A percentile compares a stretch with the other conserved stretches of the same genome.
Conservation (phyloP, 1,284 basidiomycete genomes). For the Cutaneotrichosporon mucoides region DNA sequence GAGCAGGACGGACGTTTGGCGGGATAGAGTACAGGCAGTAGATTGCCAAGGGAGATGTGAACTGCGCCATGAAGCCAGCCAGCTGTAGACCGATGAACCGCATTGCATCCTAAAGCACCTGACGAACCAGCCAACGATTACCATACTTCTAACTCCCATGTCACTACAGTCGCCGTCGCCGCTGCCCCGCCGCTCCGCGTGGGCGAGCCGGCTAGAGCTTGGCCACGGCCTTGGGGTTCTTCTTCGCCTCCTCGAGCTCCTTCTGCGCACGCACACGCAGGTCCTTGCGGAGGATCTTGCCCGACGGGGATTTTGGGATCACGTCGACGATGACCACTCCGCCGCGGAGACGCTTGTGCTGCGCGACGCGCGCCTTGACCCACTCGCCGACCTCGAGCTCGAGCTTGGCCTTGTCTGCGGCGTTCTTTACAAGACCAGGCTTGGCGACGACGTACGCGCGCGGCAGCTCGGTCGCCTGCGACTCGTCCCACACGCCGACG, state of each 20-base stretch:
- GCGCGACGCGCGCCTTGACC: conserved; percentile 57
- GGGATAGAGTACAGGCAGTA: no score
- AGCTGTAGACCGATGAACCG: no score
- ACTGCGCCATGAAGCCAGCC: no score
- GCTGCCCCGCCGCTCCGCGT: no score
- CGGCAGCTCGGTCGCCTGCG: conserved; percentile 56
- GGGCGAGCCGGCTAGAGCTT: no score
- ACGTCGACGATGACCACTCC: conserved; percentile 51
- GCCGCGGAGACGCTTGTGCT: conserved; percentile 52
- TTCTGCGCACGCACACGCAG: conserved; percentile 1
- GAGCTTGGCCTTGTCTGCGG: conserved; percentile 51
- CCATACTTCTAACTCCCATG: no score
- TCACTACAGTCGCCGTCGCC: no score
- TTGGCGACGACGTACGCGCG: conserved; percentile 49
- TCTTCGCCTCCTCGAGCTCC: conserved; percentile 1
- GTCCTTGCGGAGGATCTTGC: conserved; percentile 42
- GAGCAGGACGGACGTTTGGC: no score
- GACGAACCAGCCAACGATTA: no score
- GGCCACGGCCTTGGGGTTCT: not conserved
- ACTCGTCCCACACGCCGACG: conserved; percentile 60
- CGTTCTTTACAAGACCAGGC: conserved; percentile 34
- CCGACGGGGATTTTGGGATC: conserved; percentile 51
- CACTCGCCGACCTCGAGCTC: conserved; percentile 57
- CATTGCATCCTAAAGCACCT: no score
- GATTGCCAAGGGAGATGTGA: no score